phyloP scores from a whole-genome alignment of 164 flowering plant genomes.

The Santalum album region DNA sequence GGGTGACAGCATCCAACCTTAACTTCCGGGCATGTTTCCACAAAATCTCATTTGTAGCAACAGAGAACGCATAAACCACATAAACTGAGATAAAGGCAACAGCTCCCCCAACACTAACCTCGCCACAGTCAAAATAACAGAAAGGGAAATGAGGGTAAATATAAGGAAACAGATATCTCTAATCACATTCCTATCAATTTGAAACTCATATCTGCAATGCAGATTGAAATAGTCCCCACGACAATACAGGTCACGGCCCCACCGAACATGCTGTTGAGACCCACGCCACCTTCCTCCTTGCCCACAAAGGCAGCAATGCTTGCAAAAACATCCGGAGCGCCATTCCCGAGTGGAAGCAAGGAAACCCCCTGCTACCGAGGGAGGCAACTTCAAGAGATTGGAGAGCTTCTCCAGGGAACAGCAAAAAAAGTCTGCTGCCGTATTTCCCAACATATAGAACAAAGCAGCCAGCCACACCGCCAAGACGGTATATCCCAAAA shows the following conservation, averaged over 20 bases:
- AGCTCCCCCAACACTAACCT: conserved; percentile 54
- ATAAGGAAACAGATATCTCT: conserved; percentile 75
- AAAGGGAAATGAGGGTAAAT: conserved; percentile 39
- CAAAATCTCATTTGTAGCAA: conserved; percentile 79
- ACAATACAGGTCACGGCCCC: conserved; percentile 94
- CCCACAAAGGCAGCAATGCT: conserved; percentile 93
- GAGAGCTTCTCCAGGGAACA: conserved; percentile 84
- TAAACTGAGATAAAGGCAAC: conserved; percentile 68
- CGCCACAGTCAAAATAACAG: conserved; percentile 49
- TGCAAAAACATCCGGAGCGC: conserved; percentile 98
- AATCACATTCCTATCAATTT: conserved; percentile 61
- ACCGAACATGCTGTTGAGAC: conserved; percentile 89
- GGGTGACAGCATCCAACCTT: conserved; percentile 68
- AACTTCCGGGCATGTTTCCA: conserved; percentile 53
- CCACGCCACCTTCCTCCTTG: conserved; percentile 66
- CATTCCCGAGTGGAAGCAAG: conserved; percentile 92
- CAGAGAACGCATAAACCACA: conserved; percentile 54
- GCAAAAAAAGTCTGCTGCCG: conserved; percentile 93
- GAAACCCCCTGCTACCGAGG: conserved; percentile 97
- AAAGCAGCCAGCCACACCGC: conserved; percentile 69
- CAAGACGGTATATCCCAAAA: conserved; percentile 48
- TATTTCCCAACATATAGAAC: conserved; percentile 88
- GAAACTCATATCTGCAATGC: conserved; percentile 51
- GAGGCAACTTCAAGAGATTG: conserved; percentile 55
- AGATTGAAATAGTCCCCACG: conserved; percentile 69